Percentiles rank a stretch among this genome's conserved stretches.
These are phyloP conservation scores for Clarireedia homoeocarpa DNA, from an alignment of 2,329 filamentous ascomycete genomes.

Conservation along the genomic window DNA sequence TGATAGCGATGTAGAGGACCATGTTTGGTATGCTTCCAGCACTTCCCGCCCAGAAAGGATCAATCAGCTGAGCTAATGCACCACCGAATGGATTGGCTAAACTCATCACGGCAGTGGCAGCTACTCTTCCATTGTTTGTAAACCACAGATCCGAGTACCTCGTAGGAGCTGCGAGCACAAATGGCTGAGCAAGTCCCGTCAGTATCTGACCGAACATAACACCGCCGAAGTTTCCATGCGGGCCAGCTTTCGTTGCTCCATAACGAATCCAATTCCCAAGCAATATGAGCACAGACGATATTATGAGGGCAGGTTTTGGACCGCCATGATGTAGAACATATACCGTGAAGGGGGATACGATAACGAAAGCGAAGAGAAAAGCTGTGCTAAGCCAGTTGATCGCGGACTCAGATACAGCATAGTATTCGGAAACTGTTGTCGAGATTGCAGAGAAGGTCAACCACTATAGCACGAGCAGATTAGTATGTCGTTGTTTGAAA, in stretches of 20 bases:
- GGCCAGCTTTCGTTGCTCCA: conserved; percentile 51
- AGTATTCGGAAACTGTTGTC: conserved; percentile 65
- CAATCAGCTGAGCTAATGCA: conserved; percentile 79
- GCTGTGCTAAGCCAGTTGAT: conserved; percentile 92
- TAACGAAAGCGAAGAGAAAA: conserved; percentile 78
- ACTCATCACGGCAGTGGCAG: conserved; percentile 77
- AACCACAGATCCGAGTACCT: conserved; percentile 95
- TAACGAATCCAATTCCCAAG: conserved; percentile 89
- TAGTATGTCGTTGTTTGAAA: not conserved
- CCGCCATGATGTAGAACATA: conserved; percentile 69
- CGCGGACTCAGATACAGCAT: conserved; percentile 60
- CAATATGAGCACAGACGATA: conserved; percentile 64
- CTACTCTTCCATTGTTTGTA: conserved; percentile 71
- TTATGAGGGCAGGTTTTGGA: conserved; percentile 69
- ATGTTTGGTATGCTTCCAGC: conserved; percentile 65
- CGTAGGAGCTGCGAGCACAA: conserved; percentile 82
- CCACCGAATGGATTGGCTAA: conserved; percentile 87
- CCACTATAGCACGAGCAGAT: conserved; percentile 52
- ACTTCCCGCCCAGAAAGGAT: conserved; percentile 62
- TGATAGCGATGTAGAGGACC: conserved; percentile 78
- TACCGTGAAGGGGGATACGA: conserved; percentile 64
- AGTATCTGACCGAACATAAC: conserved; percentile 90
- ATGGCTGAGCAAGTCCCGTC: conserved; percentile 83
- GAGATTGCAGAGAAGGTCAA: conserved; percentile 85
- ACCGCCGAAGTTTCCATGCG: conserved; percentile 58